Conservation (phyloP, 1,284 basidiomycete genomes). For the Ganoderma resinaceum region DNA sequence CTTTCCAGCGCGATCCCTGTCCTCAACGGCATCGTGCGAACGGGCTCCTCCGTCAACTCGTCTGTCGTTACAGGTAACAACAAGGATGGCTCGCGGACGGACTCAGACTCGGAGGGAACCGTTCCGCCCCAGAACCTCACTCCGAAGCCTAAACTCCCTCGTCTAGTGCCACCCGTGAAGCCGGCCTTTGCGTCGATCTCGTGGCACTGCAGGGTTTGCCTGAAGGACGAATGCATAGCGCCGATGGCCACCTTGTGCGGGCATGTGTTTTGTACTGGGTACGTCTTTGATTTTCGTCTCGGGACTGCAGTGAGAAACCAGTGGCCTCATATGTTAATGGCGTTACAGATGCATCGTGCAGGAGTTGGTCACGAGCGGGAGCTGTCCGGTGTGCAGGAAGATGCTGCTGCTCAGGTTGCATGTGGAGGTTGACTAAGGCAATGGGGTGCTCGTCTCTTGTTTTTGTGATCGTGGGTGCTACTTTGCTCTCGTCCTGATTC, state of each 20-base stretch:
- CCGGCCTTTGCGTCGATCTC: not conserved
- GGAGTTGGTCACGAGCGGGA: constrained; percentile 36
- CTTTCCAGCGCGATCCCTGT: not conserved
- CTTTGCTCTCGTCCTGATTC: not conserved
- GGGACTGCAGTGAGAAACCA: not conserved
- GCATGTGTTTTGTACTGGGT: constrained; percentile 43
- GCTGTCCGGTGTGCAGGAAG: constrained; percentile 40
- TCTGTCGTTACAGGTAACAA: constrained; percentile 12
- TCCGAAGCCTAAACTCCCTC: constrained; percentile 4
- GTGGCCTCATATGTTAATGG: not conserved
- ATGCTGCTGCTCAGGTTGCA: constrained; percentile 38
- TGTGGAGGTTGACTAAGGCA: constrained; percentile 26
- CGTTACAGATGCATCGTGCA: constrained; percentile 38
- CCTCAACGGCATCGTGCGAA: constrained; percentile 4
- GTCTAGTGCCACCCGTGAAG: not conserved
- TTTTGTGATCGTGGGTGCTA: not conserved
- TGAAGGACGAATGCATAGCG: constrained; percentile 36
- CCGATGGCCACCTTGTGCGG: constrained; percentile 42
- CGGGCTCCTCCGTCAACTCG: constrained; percentile 15
- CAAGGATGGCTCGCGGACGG: not conserved
- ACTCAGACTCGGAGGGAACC: constrained; percentile 24
- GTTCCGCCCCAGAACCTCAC: constrained; percentile 15
- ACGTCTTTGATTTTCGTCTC: constrained; percentile 6
- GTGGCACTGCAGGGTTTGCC: constrained; percentile 41
- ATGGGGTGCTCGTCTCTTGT: not conserved